Conservation (phyloP, 441 rosid species). For the Gossypium davidsonii region DNA sequence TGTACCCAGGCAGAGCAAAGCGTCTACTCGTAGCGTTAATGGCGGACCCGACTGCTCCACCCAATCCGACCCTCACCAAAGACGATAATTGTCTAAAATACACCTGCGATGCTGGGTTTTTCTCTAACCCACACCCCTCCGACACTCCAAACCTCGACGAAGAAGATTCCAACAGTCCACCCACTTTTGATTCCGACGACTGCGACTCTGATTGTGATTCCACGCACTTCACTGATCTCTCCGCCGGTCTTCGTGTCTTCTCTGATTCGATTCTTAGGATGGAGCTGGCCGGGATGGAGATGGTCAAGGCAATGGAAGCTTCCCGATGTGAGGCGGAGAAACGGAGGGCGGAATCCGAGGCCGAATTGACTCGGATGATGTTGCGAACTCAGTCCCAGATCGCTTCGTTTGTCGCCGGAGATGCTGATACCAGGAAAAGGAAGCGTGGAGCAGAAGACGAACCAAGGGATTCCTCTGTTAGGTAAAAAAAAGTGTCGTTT, state of each 20-base stretch:
- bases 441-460: constrained; percentile 36
- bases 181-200: constrained; percentile 7
- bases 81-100: constrained; percentile 12
- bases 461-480: constrained; percentile 4
- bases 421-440: constrained; percentile 33
- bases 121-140: constrained; percentile 7
- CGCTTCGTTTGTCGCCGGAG: constrained; percentile 28
- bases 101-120: constrained; percentile 22
- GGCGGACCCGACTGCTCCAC: constrained; percentile 8
- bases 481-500: neutral
- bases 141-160: constrained; percentile 5
- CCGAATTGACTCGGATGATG: constrained; percentile 45
- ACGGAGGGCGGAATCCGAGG: constrained; percentile 36
- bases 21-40: neutral
- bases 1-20: neutral
- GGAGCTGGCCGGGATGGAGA: constrained; percentile 49
- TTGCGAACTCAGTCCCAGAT: constrained; percentile 44
- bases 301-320: constrained; percentile 49
- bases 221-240: constrained; percentile 15
- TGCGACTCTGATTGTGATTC: constrained; percentile 15
- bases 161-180: constrained; percentile 24
- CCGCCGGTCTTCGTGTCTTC: constrained; percentile 32
- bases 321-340: constrained; percentile 45
- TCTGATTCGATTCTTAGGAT: constrained; percentile 43
- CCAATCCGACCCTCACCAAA: neutral